Evolutionary conservation across 352 stramenopile genomes (phyloP).

Genomic region (Pythium volutum): DNA sequence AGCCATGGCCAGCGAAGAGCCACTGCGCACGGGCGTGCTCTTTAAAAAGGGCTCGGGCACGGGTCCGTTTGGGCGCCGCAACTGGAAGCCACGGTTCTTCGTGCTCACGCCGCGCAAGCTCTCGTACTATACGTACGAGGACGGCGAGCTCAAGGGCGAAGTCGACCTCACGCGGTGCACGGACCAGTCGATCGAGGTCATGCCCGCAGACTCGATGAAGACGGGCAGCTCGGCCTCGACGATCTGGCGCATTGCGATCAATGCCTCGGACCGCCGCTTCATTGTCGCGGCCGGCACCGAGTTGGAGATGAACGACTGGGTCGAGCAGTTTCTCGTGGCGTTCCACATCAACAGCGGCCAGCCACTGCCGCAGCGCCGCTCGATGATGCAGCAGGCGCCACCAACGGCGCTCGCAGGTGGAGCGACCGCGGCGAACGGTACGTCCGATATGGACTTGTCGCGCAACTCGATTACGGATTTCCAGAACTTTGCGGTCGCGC

Average conservation of each 20-base stretch:
- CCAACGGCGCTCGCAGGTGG: background rate
- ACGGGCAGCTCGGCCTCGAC: slow-evolving; percentile 40
- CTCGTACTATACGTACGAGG: slow-evolving; percentile 35
- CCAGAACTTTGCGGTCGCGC: slow-evolving; percentile 71
- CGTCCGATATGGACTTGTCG: slow-evolving; percentile 3
- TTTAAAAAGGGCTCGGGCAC: slow-evolving; percentile 52
- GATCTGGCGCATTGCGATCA: slow-evolving; percentile 50
- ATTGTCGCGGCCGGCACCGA: slow-evolving; percentile 37
- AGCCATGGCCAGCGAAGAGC: slow-evolving; percentile 21
- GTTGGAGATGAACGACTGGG: slow-evolving; percentile 49
- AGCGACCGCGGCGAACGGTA: slow-evolving; percentile 3
- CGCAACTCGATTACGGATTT: slow-evolving; percentile 60
- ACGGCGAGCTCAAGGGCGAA: slow-evolving; percentile 34
- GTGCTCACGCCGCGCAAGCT: slow-evolving; percentile 36
- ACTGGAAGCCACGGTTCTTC: slow-evolving; percentile 58
- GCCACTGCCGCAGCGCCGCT: slow-evolving; percentile 17
- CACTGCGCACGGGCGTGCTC: slow-evolving; percentile 37
- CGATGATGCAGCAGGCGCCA: slow-evolving; percentile 3
- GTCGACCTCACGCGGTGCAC: slow-evolving; percentile 31
- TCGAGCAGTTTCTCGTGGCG: slow-evolving; percentile 32
- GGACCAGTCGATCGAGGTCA: slow-evolving; percentile 36
- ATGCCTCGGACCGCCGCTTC: slow-evolving; percentile 30
- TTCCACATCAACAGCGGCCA: slow-evolving; percentile 32
- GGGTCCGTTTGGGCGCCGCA: slow-evolving; percentile 37
- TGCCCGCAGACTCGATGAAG: slow-evolving; percentile 44